phyloP scores from a whole-genome alignment of 2,329 filamentous ascomycete genomes.

The Claviceps monticola region DNA sequence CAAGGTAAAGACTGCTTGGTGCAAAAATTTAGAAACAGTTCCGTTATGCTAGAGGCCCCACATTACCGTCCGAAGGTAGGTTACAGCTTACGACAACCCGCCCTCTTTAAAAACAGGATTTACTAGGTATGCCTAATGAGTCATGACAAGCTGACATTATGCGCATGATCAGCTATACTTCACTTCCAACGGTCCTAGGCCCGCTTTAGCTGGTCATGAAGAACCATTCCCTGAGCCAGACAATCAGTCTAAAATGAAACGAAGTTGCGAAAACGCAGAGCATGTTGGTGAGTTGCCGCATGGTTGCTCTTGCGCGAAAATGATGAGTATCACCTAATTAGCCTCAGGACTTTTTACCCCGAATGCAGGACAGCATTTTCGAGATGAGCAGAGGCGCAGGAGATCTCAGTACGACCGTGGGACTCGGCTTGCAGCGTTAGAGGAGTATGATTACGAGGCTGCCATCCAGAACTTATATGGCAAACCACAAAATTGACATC shows the following conservation, averaged over 20 bases:
- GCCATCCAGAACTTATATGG: conserved; percentile 26
- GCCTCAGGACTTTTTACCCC: conserved; percentile 64
- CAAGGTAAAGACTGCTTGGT: conserved; percentile 85
- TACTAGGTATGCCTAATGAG: neutral
- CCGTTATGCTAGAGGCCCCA: conserved; percentile 77
- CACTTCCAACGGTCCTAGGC: conserved; percentile 32
- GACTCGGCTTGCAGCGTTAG: conserved; percentile 55
- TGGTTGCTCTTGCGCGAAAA: neutral
- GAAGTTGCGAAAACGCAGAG: conserved; percentile 76
- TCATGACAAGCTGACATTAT: neutral
- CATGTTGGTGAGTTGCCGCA: conserved; percentile 52
- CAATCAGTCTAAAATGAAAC: conserved; percentile 76
- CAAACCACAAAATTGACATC: conserved; percentile 1
- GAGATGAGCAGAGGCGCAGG: conserved; percentile 62
- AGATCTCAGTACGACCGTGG: conserved; percentile 72
- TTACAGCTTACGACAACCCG: too few relatives aligned
- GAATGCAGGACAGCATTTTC: conserved; percentile 57
- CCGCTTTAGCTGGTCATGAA: conserved; percentile 51
- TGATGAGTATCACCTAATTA: neutral
- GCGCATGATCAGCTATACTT: conserved; percentile 31
- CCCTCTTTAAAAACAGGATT: neutral
- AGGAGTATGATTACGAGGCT: conserved; percentile 43
- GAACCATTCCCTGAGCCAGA: conserved; percentile 66
- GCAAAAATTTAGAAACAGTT: conserved; percentile 93
- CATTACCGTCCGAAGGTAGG: conserved; percentile 72